phyloP scores from a whole-genome alignment of 768 basidiomycete species.

The Suillus spraguei region DNA sequence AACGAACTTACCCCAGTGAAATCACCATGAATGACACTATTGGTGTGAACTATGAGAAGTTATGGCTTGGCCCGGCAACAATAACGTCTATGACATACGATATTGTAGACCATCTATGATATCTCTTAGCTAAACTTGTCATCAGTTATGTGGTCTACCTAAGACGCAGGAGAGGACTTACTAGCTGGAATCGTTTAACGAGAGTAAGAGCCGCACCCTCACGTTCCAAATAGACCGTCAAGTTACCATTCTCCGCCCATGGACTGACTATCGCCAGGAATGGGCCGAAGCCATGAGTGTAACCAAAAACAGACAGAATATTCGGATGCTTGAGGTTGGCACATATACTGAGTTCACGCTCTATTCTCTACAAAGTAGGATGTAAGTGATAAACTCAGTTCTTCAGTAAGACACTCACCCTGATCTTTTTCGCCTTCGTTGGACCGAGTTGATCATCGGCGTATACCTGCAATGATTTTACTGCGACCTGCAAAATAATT shows the following conservation, averaged over 20 bases:
- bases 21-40: slow-evolving; percentile 45
- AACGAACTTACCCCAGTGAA: slow-evolving; percentile 41
- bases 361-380: slow-evolving; percentile 20
- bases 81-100: slow-evolving; percentile 1
- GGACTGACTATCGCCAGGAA: slow-evolving; percentile 36
- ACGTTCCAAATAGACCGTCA: slow-evolving; percentile 25
- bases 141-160: not conserved
- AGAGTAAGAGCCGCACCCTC: slow-evolving; percentile 13
- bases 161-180: slow-evolving; percentile 5
- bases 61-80: not conserved
- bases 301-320: slow-evolving; percentile 32
- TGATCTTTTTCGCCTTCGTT: slow-evolving; percentile 10
- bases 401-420: not conserved
- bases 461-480: slow-evolving; percentile 5
- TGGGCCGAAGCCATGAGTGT: slow-evolving; percentile 32
- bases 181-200: slow-evolving; percentile 16
- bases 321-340: slow-evolving; percentile 27
- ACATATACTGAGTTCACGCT: slow-evolving; percentile 27
- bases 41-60: slow-evolving; percentile 8
- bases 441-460: not conserved
- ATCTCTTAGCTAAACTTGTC: slow-evolving; percentile 3
- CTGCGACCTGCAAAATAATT: not conserved
- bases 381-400: not conserved
- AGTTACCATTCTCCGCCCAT: slow-evolving; percentile 34
- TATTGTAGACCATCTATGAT: slow-evolving; percentile 24